Evolutionary conservation across 768 basidiomycete species (phyloP).

Genomic region (Boletus tylopilopsis): DNA sequence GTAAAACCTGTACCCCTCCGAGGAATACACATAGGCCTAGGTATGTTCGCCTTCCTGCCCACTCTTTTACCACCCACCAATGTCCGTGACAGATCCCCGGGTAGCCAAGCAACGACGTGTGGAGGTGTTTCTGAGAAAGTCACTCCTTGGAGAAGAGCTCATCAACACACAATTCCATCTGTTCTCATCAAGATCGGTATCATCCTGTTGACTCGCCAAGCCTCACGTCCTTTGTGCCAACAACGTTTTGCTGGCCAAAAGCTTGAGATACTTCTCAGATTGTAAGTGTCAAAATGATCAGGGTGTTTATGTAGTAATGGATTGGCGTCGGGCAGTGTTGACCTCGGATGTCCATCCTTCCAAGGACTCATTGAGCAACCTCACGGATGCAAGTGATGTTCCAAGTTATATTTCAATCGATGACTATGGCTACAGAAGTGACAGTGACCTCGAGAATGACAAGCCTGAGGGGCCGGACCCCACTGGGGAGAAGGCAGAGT

Average conservation of each 20-base stretch:
- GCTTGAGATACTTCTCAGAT: slow-evolving; percentile 24
- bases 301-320: no score
- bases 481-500: no score
- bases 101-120: slow-evolving; percentile 15
- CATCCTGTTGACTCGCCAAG: slow-evolving; percentile 4
- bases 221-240: slow-evolving; percentile 29
- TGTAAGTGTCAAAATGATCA: slow-evolving; percentile 13
- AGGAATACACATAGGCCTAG: no score
- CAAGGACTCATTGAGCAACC: not conserved
- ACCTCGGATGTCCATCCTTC: not conserved
- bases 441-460: not conserved
- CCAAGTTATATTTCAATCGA: not conserved
- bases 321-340: not conserved
- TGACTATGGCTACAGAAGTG: not conserved
- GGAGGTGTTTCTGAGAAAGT: slow-evolving; percentile 22
- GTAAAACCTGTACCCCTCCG: no score
- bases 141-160: slow-evolving; percentile 25
- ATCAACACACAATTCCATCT: slow-evolving; percentile 30
- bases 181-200: slow-evolving; percentile 14
- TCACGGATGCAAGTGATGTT: not conserved
- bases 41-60: no score
- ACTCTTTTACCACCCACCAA: no score
- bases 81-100: no score
- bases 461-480: no score
- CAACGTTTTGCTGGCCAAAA: slow-evolving; percentile 21